phyloP scores from a whole-genome alignment of 2,329 filamentous ascomycete species.

The Aspergillus sp. region DNA sequence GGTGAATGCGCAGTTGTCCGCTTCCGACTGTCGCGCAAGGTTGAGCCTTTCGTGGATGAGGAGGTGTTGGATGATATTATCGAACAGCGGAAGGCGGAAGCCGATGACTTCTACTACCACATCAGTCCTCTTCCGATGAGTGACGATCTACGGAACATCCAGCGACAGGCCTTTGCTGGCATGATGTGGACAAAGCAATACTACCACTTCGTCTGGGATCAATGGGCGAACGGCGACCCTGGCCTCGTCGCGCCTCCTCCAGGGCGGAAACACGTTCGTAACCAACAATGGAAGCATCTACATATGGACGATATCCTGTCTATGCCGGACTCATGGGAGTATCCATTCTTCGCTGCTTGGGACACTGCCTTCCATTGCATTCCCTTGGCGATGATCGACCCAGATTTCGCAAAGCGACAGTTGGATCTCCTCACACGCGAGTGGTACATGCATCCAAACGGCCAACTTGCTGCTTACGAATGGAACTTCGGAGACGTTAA shows the following conservation, averaged over 20 bases:
- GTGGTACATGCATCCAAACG: constrained; percentile 99
- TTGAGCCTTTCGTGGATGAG: constrained; percentile 82
- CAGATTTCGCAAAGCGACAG: constrained; percentile 97
- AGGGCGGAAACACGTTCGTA: constrained; percentile 78
- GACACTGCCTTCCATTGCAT: constrained; percentile 98
- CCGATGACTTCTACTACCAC: constrained; percentile 93
- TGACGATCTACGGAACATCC: constrained; percentile 91
- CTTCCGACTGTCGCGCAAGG: constrained; percentile 80
- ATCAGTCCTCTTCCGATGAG: constrained; percentile 93
- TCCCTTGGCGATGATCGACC: constrained; percentile 93
- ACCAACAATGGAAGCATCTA: constrained; percentile 91
- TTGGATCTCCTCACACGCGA: constrained; percentile 93
- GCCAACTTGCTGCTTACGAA: constrained; percentile 89
- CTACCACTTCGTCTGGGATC: constrained; percentile 96
- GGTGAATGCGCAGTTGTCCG: constrained; percentile 95
- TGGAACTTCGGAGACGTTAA: constrained; percentile 99
- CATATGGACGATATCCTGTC: constrained; percentile 93
- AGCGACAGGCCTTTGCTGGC: constrained; percentile 89
- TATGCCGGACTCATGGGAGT: constrained; percentile 99
- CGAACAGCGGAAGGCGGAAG: constrained; percentile 82
- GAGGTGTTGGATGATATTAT: constrained; percentile 90
- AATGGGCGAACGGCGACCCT: constrained; percentile 96
- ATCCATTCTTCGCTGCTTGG: constrained; percentile 97
- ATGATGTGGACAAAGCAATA: constrained; percentile 99
- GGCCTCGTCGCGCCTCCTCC: constrained; percentile 83